Evolutionary conservation across 2,329 filamentous ascomycete genomes (phyloP).

Genomic region (Colletotrichum neosansevieriae): DNA sequence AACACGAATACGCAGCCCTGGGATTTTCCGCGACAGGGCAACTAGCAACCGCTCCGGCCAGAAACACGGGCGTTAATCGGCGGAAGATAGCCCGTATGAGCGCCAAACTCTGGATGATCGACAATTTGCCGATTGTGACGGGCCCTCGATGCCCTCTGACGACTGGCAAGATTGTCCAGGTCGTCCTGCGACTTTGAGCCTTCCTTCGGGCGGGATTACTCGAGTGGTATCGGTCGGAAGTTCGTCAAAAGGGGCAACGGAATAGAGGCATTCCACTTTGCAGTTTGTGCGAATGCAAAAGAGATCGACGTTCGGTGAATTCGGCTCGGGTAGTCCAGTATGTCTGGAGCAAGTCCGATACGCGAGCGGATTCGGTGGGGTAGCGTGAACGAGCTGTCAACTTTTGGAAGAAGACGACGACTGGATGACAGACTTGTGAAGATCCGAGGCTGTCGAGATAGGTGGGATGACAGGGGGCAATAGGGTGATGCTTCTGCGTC

Average conservation of each 20-base stretch:
- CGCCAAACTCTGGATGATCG: conserved; percentile 4
- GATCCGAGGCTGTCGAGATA: conserved; percentile 13
- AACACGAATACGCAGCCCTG: not conserved
- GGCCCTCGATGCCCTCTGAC: not conserved
- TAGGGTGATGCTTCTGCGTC: not conserved
- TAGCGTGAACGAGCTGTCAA: not conserved
- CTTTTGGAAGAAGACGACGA: not conserved
- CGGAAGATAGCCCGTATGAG: conserved; percentile 4
- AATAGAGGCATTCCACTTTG: not conserved
- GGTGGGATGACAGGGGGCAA: conserved; percentile 12
- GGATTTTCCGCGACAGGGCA: not conserved
- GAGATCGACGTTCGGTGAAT: conserved; percentile 6
- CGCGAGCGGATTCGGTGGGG: not conserved
- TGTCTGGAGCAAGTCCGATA: not conserved
- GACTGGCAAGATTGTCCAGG: too few relatives aligned
- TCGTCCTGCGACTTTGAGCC: not conserved
- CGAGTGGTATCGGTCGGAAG: not conserved
- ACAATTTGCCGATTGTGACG: not conserved
- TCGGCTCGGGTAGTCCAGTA: conserved; percentile 17
- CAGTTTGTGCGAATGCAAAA: conserved; percentile 2
- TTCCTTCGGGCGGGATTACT: not conserved
- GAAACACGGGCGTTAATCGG: not conserved
- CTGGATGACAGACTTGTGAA: not conserved
- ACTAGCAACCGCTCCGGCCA: not conserved
- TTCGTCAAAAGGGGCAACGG: not conserved